Evolutionary conservation across 768 basidiomycete species (phyloP).

Genomic region (Exsudoporus frostii): DNA sequence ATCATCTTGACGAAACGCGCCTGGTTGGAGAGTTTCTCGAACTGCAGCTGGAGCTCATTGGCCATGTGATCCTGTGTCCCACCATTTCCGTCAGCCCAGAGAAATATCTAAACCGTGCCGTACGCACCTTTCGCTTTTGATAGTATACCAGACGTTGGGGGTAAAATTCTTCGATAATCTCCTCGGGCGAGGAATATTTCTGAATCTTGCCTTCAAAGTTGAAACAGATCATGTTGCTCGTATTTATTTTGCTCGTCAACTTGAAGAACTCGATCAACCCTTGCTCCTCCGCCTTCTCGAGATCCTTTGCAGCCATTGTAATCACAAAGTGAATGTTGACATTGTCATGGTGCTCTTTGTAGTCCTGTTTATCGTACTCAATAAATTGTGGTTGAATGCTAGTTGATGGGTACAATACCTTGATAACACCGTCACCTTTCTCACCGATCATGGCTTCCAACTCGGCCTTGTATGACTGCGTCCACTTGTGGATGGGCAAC

Average conservation of each 20-base stretch:
- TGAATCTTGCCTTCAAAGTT: conserved; percentile 95
- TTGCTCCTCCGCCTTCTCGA: conserved; percentile 86
- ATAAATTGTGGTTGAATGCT: background rate
- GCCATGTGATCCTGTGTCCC: conserved; percentile 72
- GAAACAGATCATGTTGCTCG: conserved; percentile 98
- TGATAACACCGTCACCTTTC: conserved; percentile 77
- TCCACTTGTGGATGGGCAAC: conserved; percentile 94
- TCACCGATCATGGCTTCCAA: conserved; percentile 87
- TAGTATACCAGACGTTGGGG: conserved; percentile 85
- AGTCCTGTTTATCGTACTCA: conserved; percentile 59
- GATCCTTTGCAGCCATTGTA: conserved; percentile 72
- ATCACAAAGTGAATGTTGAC: conserved; percentile 86
- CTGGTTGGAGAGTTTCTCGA: conserved; percentile 89
- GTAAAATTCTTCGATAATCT: conserved; percentile 92
- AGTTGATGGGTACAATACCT: conserved; percentile 44
- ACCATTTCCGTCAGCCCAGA: background rate
- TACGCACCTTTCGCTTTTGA: conserved; percentile 87
- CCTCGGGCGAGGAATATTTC: conserved; percentile 86
- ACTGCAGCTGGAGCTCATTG: conserved; percentile 71
- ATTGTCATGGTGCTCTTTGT: conserved; percentile 95
- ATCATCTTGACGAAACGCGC: conserved; percentile 98
- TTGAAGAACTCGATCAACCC: conserved; percentile 93
- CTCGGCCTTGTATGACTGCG: conserved; percentile 86
- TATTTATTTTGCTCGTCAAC: conserved; percentile 77
- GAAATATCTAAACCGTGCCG: background rate